Base-by-base conservation (phyloP, 306 rosid species). In the Medicago lupulina region DNA sequence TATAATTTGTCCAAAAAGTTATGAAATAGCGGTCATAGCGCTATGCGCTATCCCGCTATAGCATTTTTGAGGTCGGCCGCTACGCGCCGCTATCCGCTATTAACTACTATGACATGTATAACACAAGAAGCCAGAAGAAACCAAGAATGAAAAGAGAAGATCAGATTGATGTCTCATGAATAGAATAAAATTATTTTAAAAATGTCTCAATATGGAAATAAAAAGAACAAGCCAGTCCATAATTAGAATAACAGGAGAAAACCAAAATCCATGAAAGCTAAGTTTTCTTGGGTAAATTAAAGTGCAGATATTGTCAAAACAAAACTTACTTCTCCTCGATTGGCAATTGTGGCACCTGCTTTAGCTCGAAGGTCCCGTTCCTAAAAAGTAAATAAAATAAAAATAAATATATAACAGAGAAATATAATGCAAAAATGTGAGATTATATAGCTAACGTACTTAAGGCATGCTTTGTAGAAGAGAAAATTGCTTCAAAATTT, bases 241-340 rank as follows among this genome's bases (percentile, higher is more conserved):
- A 58, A 58, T 23, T 57, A 23, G 15, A 65, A 79, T 58, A 50
- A 80, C 66, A 34, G 5, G 62, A 76, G 64, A 76, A 64, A 59
- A 67, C 59, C 79, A 66, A 21, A 43, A 76, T 28, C 65, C 40
- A 62, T 17, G 38, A 53, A 57, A 39, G 70, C 40, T 19, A 72
- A 47, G 31, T 51, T 67, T 65, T 76, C 79, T 67, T 28, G 40
- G 67, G 57, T 44, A 67, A 67, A 40, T 53, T 53, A 70, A 63
- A 31, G 40, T 36, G 36, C 46, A 79, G 34, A 74, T n/a, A 61
- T 71, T 83, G 36, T 46, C 67, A 79, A 80, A 72, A 55, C 0
- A 74, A 61, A 72, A 81, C 96, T 73, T 84, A 92, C 98, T 86
- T 90, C 70, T 92, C 95, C 74, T 82, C 80, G n/a, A 72, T 46